Base-by-base conservation (phyloP, 176 grass and related monocot genomes). In the Elaeis guineensis region DNA sequence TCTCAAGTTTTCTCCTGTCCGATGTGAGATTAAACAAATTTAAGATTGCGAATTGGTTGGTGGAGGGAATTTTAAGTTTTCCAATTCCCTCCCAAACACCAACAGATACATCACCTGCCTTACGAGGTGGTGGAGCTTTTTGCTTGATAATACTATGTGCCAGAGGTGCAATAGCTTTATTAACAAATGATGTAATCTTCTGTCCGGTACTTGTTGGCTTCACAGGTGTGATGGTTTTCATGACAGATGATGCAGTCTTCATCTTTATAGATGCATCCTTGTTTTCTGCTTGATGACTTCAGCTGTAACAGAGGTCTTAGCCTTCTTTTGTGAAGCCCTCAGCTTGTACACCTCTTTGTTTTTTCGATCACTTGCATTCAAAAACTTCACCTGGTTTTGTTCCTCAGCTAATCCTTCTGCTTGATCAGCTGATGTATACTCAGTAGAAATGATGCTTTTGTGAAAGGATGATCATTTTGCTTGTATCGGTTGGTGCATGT, bases 131-230 rank as follows among this genome's bases (percentile, higher is more conserved):
- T 22, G 28, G 14, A 15, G 20, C 20, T 73, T 61, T 60, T 54
- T 71, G 70, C 39, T 80, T 66, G 55, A 76, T 80, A 22, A 44
- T 6, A 78, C 61, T 83, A 9, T 29, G 66, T 21, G 58, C 5
- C 64, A 30, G 29, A 26, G 78, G 67, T 69, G 75, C 20, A 25
- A 23, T 62, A 4, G 35, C 4, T 7, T 57, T 18, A 16, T 20
- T 69, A 0, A 28, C 35, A 44, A 5, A 29, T 29, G 28, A 44
- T 12, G 1, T 6, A 44, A 44, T 44, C 35, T 44, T 17, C 59
- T 61, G 69, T 72, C 3, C 0, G 2, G 19, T 20, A 8, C 4
- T 49, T 35, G 21, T 32, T 21, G 32, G 30, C 29, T 48, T 48
- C 12, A 17, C 29, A 48, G 18, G 21, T 39, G 29, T 19, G 19